Evolutionary conservation across 768 basidiomycete genomes (phyloP).

Genomic region (Mycena belliarum): DNA sequence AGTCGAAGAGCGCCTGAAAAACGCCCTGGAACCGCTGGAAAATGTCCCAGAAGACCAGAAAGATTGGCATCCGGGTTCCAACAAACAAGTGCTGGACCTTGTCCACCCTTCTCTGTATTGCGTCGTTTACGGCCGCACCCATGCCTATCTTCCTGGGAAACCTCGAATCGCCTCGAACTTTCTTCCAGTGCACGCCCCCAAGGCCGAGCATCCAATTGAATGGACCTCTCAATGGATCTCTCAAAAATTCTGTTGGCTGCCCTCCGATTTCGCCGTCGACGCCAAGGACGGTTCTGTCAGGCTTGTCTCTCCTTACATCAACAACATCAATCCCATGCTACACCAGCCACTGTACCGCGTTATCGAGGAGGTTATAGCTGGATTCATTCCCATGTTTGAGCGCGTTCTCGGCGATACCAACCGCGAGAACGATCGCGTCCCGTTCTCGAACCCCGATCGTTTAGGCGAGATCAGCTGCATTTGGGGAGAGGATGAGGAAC

Average conservation of each 20-base stretch:
- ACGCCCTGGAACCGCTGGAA: background rate
- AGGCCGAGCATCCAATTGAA: background rate
- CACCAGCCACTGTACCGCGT: constrained; percentile 18
- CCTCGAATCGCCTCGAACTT: background rate
- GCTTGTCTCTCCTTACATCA: constrained; percentile 26
- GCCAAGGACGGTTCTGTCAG: constrained; percentile 15
- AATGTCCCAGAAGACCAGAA: background rate
- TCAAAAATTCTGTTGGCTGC: constrained; percentile 27
- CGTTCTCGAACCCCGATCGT: background rate
- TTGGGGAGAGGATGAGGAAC: background rate
- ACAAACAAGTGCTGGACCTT: background rate
- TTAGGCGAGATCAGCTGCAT: background rate
- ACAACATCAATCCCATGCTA: constrained; percentile 25
- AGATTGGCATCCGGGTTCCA: background rate
- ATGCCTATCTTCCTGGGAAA: background rate
- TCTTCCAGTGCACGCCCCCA: background rate
- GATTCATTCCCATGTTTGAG: no score
- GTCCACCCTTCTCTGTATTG: no score
- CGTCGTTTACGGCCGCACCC: no score
- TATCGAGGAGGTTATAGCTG: constrained; percentile 18
- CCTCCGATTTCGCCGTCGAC: constrained; percentile 27
- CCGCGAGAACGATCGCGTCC: background rate
- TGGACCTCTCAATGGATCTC: constrained; percentile 12
- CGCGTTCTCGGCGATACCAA: constrained; percentile 18
- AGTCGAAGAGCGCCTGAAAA: background rate